These are phyloP conservation scores for Axilococcus clingmanii DNA, from an alignment of 139 green algal species.

Conservation along the genomic window DNA sequence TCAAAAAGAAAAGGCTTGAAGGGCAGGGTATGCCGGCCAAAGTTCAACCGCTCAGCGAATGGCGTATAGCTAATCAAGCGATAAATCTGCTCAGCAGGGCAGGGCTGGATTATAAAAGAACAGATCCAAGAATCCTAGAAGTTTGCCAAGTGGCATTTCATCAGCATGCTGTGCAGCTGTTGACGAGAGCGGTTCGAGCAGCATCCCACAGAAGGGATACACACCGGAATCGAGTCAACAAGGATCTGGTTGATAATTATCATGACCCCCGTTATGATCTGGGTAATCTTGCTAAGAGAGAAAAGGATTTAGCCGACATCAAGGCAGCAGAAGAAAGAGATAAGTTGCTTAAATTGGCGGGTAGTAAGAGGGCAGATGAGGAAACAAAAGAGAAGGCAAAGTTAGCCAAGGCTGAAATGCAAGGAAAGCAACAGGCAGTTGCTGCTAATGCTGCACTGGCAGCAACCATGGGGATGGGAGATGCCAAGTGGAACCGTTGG, in stretches of 20 bases:
- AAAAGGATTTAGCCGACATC: conserved; percentile 8
- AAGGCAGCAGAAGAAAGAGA: conserved; percentile 12
- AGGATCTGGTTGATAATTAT: not conserved
- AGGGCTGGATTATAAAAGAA: too few species aligned
- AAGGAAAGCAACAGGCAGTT: conserved; percentile 19
- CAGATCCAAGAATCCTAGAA: not conserved
- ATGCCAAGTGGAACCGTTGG: conserved; percentile 29
- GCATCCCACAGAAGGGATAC: not conserved
- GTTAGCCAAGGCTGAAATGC: conserved; percentile 23
- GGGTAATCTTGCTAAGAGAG: not conserved
- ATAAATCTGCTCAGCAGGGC: too few species aligned
- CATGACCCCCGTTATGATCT: conserved; percentile 1
- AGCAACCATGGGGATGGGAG: conserved; percentile 19
- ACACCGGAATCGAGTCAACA: not conserved
- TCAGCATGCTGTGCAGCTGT: not conserved
- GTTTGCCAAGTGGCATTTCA: not conserved
- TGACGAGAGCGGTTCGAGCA: not conserved
- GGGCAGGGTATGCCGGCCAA: too few species aligned
- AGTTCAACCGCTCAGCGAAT: too few species aligned
- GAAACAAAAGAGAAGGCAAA: conserved; percentile 28
- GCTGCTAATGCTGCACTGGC: conserved; percentile 26
- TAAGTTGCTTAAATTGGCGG: conserved; percentile 16
- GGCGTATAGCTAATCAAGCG: too few species aligned
- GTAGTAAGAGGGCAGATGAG: conserved; percentile 17
- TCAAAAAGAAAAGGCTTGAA: too few species aligned